Evolutionary conservation across 139 green algal species (phyloP).

Genomic region (Mychonastes homosphaera): DNA sequence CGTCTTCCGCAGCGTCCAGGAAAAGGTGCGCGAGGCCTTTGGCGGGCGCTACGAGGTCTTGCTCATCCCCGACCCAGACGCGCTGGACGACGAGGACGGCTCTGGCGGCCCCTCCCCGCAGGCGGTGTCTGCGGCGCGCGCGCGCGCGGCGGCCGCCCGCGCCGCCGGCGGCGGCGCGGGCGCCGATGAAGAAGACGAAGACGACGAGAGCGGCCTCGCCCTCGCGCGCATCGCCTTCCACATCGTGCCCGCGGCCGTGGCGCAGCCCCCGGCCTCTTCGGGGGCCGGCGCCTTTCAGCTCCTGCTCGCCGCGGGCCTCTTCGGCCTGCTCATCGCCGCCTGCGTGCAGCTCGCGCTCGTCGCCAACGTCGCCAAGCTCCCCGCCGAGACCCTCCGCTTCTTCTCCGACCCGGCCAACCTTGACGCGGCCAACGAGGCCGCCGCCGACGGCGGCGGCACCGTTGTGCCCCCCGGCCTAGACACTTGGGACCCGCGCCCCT

Average conservation of each 20-base stretch:
- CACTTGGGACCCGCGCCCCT: conserved; percentile 57
- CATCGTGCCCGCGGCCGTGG: conserved; percentile 51
- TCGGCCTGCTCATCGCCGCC: conserved; percentile 56
- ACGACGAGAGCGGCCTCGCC: conserved; percentile 26
- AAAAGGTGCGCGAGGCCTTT: conserved; percentile 41
- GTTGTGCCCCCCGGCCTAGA: conserved; percentile 55
- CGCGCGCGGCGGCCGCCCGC: neutral
- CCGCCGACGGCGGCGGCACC: too few species aligned
- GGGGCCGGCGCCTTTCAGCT: conserved; percentile 52
- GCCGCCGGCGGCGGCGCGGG: neutral
- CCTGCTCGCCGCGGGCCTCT: conserved; percentile 44
- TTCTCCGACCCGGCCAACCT: conserved; percentile 59
- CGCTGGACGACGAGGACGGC: conserved; percentile 20
- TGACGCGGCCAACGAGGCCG: conserved; percentile 40
- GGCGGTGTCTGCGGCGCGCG: too few species aligned
- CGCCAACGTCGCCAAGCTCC: conserved; percentile 61
- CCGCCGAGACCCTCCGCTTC: conserved; percentile 66
- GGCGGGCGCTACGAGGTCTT: conserved; percentile 56
- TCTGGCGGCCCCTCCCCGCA: neutral
- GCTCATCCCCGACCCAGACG: conserved; percentile 66
- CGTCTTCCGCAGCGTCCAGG: conserved; percentile 33
- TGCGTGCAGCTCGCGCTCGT: conserved; percentile 62
- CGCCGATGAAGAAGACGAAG: conserved; percentile 7
- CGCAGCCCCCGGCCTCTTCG: conserved; percentile 40
- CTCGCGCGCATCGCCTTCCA: conserved; percentile 43